These are phyloP conservation scores for Stylonectria norvegica DNA, from an alignment of 2,329 filamentous ascomycete genomes.

Conservation along the genomic window DNA sequence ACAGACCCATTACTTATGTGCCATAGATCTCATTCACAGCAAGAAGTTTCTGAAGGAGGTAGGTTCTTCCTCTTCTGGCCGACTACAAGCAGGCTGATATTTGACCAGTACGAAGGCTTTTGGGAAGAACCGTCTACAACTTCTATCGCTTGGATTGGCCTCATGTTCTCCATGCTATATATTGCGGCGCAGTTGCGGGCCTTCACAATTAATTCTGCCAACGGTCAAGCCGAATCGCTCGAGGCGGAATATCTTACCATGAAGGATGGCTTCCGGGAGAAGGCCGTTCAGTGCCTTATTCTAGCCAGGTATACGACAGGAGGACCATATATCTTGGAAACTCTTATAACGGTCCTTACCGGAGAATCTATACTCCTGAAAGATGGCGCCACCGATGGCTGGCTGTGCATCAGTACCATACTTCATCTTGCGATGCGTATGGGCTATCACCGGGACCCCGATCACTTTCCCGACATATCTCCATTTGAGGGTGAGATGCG, in stretches of 20 bases:
- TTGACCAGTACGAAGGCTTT: conserved; percentile 11
- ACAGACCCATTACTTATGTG: conserved; percentile 8
- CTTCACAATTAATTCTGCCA: conserved; percentile 4
- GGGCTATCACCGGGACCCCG: conserved; percentile 16
- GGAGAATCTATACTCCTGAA: conserved; percentile 11
- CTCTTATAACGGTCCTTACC: conserved; percentile 11
- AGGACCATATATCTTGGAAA: conserved; percentile 13
- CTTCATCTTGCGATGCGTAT: conserved; percentile 15
- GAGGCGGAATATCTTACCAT: conserved; percentile 11
- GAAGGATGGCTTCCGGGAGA: conserved; percentile 14
- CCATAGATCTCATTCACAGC: conserved; percentile 12
- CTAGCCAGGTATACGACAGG: conserved; percentile 11
- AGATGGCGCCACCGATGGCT: conserved; percentile 5
- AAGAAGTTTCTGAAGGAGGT: conserved; percentile 16
- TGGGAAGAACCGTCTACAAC: conserved; percentile 10
- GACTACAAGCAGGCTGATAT: conserved; percentile 10
- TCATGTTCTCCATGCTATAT: conserved; percentile 15
- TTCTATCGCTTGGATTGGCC: conserved; percentile 12
- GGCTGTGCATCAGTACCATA: conserved; percentile 13
- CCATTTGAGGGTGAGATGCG: conserved; percentile 50
- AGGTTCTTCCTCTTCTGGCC: conserved; percentile 2
- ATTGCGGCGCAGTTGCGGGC: conserved; percentile 14
- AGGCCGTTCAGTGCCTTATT: conserved; percentile 12
- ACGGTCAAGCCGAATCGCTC: conserved; percentile 7
- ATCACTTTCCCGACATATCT: conserved; percentile 11